Percentiles rank a stretch among this genome's conserved stretches.
Evolutionary conservation across 257 asterid genomes (phyloP).

Genomic region (Knoxia roxburghii): DNA sequence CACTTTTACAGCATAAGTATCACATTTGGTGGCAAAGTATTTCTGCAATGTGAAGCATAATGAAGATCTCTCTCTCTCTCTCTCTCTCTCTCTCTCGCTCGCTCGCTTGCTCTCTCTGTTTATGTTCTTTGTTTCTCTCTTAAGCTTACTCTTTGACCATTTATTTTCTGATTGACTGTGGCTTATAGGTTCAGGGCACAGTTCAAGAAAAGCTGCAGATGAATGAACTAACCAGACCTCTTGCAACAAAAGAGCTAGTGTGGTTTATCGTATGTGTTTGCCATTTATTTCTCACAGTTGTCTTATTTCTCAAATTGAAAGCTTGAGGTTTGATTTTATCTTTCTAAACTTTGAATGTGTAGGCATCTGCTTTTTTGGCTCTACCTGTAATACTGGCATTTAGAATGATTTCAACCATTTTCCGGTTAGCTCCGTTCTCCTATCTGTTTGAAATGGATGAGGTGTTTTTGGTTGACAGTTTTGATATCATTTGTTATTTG

Average conservation of each 20-base stretch:
- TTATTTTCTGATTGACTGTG: too few species aligned
- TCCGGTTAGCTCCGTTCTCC: conserved; percentile 41
- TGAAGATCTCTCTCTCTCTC: too few species aligned
- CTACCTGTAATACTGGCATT: conserved; percentile 49
- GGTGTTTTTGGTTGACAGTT: neutral
- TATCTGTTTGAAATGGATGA: neutral
- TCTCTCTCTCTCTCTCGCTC: too few species aligned
- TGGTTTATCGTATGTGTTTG: conserved; percentile 71
- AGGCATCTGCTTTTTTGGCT: conserved; percentile 82
- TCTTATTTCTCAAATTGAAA: neutral
- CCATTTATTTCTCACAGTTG: conserved; percentile 6
- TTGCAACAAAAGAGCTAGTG: conserved; percentile 75
- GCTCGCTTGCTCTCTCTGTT: too few species aligned
- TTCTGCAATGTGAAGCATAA: neutral
- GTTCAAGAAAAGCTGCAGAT: conserved; percentile 62
- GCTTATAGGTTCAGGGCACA: conserved; percentile 56
- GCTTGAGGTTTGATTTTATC: conserved; percentile 7
- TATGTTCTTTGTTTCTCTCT: too few species aligned
- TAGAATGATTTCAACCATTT: conserved; percentile 39
- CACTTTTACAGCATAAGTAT: neutral
- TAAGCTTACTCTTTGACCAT: too few species aligned
- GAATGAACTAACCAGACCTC: conserved; percentile 64
- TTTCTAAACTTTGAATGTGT: conserved; percentile 16
- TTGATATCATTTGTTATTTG: neutral
- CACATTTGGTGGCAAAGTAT: neutral